Conservation (phyloP, 2,329 filamentous ascomycete species). For the Sordariomycetes sp. region DNA sequence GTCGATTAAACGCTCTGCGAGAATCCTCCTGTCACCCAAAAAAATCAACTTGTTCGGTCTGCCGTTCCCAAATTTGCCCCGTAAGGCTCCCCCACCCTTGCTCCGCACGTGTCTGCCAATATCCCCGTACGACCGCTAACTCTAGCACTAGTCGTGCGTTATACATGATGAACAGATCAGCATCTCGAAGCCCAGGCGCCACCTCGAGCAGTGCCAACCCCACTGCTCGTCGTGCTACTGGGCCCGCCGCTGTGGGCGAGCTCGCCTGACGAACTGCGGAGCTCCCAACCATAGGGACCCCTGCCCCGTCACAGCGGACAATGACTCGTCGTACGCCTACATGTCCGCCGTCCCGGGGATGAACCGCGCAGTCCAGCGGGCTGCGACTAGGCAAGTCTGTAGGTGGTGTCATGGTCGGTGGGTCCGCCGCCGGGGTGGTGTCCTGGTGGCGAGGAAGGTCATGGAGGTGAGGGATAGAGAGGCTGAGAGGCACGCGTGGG, state of each 20-base stretch:
- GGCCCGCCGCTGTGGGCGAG: background rate
- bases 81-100: background rate
- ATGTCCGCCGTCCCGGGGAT: background rate
- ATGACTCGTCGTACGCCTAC: background rate
- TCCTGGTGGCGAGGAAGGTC: background rate
- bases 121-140: background rate
- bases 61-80: background rate
- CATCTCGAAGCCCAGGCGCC: background rate
- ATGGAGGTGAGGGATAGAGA: background rate
- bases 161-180: background rate
- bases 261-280: background rate
- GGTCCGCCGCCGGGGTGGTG: background rate
- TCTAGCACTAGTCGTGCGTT: background rate
- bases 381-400: background rate
- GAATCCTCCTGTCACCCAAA: background rate
- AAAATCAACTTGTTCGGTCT: background rate
- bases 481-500: background rate
- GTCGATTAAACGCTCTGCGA: background rate
- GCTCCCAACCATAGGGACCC: background rate
- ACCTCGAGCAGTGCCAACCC: background rate
- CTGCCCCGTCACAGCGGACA: background rate
- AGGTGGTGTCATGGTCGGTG: too few species aligned
- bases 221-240: background rate
- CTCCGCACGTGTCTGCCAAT: background rate
- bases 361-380: background rate